Evolutionary conservation across 2,329 filamentous ascomycete species (phyloP), one percentile per base, ranked within the genome.

Genomic region (Biscogniauxia sp.): DNA sequence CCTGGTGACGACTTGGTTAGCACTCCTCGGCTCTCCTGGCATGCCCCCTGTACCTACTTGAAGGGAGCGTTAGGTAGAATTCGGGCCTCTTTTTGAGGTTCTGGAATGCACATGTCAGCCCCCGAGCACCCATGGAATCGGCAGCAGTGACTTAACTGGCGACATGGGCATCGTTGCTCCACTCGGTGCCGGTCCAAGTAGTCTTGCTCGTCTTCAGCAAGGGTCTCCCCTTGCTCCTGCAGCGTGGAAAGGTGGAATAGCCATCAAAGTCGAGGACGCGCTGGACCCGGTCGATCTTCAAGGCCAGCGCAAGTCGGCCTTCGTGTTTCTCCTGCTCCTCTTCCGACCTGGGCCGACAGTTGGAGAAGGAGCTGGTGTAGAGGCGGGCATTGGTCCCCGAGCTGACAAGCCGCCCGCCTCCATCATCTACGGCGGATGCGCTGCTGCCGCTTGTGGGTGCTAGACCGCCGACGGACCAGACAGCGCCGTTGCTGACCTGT

Each of bases 391-490:
- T 91, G 1, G 89, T 90, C 28, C 90, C 85, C 70, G 87, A 90
- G 57, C 84, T 85, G n/a, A 91, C 70, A 55, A 88, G 76, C 25
- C 84, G 83, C 25, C 88, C 88, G 61, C 82, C 82, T 1, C 88
- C 89, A 73, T 89, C 82, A 53, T 88, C 78, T 20, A 88, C 78
- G 13, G 82, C 82, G 17, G 80, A 77, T 25, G 78, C 78, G 7
- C 79, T 77, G n/a, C 8, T 7, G 13, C 37, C 37, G 51, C 62
- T 59, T 28, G 28, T 49, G 15, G 85, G 84, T 55, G 85, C 83
- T 9, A 85, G 72, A n/a, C 90, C 89, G 25, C 91, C 90, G 11
- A 95, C 87, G 19, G 87, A 85, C 92, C 91, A 96, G 19, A 94
- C 82, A 9, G 88, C 83, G 2, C 90, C 89, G 63, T 81, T 77